These are phyloP conservation scores for Sporisorium iseilematis-ciliati DNA, from an alignment of 1,284 basidiomycete species.

Conservation along the genomic window DNA sequence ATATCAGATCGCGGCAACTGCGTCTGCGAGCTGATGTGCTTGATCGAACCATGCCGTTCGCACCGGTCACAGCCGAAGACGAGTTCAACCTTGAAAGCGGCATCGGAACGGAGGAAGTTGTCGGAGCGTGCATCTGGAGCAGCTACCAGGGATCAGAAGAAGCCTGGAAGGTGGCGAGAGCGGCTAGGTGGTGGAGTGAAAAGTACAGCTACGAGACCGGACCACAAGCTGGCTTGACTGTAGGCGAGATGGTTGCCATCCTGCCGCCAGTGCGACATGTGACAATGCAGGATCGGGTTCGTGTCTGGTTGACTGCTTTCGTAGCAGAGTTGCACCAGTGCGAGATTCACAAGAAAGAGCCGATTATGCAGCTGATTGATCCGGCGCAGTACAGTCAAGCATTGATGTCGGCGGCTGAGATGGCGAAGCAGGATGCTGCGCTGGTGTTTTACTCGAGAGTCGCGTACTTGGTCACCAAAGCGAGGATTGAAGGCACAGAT, in stretches of 20 bases:
- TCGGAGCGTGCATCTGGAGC: slow-evolving; percentile 34
- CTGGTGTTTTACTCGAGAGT: slow-evolving; percentile 22
- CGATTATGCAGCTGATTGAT: slow-evolving; percentile 31
- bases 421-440: slow-evolving; percentile 30
- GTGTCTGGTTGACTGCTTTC: slow-evolving; percentile 37
- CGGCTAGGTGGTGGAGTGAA: slow-evolving; percentile 44
- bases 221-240: slow-evolving; percentile 31
- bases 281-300: slow-evolving; percentile 32
- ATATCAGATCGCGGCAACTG: slow-evolving; percentile 4
- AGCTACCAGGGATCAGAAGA: slow-evolving; percentile 23
- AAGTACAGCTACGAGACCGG: slow-evolving; percentile 38
- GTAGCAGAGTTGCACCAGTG: slow-evolving; percentile 37
- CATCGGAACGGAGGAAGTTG: slow-evolving; percentile 43
- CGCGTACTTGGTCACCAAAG: slow-evolving; percentile 12
- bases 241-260: slow-evolving; percentile 47
- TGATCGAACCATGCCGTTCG: slow-evolving; percentile 26
- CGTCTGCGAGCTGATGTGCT: slow-evolving; percentile 23
- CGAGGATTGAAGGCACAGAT: not conserved
- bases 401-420: not conserved
- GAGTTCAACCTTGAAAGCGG: slow-evolving; percentile 40
- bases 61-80: slow-evolving; percentile 16
- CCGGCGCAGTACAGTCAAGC: slow-evolving; percentile 21
- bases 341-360: slow-evolving; percentile 25
- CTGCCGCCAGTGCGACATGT: slow-evolving; percentile 39
- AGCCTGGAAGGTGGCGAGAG: slow-evolving; percentile 23